Evolutionary conservation across 768 basidiomycete species (phyloP), one percentile per base, ranked within the genome.

Genomic region (Dentipellis sp.): DNA sequence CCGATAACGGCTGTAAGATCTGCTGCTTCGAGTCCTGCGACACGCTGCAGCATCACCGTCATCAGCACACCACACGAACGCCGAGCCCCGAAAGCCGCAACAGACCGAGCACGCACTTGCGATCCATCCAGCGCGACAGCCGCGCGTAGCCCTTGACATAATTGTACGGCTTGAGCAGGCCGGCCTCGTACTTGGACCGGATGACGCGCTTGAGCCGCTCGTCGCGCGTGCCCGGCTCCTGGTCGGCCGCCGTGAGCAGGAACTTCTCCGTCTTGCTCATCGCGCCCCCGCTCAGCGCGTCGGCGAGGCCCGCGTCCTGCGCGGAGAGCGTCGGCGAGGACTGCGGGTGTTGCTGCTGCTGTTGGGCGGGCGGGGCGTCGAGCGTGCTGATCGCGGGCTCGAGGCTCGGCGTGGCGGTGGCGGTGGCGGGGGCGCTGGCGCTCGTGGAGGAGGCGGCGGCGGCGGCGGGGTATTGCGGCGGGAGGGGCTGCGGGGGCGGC

Each of bases 61-160:
- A 53, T 17, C 48, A 34, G 48, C 48, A 12, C 48, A 3, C 22
- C 48, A 34, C 48, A 7, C 48, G 22, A 37, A 58, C 37, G 42
- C 29, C 29, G 45, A 47, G n/a, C 54, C 19, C 4, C 36, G 3
- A 11, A 17, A 40, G 65, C 73, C 47, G 45, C 39, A n/a, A n/a
- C n/a, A 29, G n/a, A 35, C 8, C 39, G 4, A 5, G 37, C 11
- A 66, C 80, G 17, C 67, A 93, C 92, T 94, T 92, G 67, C 84
- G 75, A 62, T 94, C 92, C 91, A 97, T 95, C 94, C 94, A 97
- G 55, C 89, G 79, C 54, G 86, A 89, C 60, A 97, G 71, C 58
- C 94, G 76, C 12, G 91, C 88, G 64, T 97, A 98, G 0, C 95
- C 95, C 65, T 94, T 94, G 51, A 94, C 92, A 62, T 97, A 97